A percentile compares a stretch with the other conserved stretches of the same genome.
Evolutionary conservation across 768 basidiomycete genomes (phyloP).

Genomic region (Tricholomella constricta): DNA sequence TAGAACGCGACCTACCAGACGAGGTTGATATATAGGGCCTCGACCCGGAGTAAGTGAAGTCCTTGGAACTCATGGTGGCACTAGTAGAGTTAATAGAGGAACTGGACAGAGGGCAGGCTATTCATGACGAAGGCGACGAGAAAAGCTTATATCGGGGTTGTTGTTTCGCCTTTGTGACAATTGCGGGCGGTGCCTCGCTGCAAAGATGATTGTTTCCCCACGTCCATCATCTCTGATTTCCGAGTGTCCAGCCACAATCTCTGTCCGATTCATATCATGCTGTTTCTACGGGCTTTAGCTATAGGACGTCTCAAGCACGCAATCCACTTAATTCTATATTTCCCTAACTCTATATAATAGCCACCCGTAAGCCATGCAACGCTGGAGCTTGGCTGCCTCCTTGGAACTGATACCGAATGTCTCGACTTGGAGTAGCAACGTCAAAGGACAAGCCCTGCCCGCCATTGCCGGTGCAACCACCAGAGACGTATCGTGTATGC

Average conservation of each 20-base stretch:
- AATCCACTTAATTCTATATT: no score
- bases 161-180: slow-evolving; percentile 18
- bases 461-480: no score
- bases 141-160: slow-evolving; percentile 1
- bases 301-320: no score
- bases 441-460: no score
- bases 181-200: slow-evolving; percentile 2
- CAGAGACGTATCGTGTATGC: no score
- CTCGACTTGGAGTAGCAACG: neutral
- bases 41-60: slow-evolving; percentile 12
- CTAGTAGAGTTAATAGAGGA: neutral
- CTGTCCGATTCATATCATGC: neutral
- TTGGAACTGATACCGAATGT: neutral
- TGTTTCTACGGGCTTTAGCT: no score
- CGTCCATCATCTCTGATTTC: neutral
- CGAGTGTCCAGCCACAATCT: neutral
- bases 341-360: neutral
- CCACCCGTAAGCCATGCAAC: neutral
- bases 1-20: slow-evolving; percentile 7
- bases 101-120: slow-evolving; percentile 1
- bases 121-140: slow-evolving; percentile 12
- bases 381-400: no score
- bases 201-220: neutral
- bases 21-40: slow-evolving; percentile 12
- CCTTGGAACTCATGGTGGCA: slow-evolving; percentile 14